A percentile compares a stretch with the other conserved stretches of the same genome.
phyloP scores from a whole-genome alignment of 441 rosid species.

The Pelargonium citronellum region DNA sequence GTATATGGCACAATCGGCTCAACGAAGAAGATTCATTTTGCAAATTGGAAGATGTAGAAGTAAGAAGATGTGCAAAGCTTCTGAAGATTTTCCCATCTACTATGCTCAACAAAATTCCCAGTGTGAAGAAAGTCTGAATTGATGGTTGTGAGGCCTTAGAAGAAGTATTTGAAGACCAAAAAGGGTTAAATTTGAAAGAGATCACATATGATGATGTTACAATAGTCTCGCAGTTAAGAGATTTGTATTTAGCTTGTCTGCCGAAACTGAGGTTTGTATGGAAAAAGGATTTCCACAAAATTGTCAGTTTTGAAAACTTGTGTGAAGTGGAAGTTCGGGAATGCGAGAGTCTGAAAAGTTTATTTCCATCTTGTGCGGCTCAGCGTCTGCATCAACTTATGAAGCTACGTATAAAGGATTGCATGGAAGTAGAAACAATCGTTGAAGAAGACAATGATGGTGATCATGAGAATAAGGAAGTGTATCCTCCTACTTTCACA shows the following conservation, averaged over 20 bases:
- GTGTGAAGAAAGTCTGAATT: too few species aligned
- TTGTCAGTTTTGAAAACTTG: neutral
- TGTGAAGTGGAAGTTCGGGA: neutral
- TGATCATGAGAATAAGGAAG: too few species aligned
- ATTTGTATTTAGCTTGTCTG: too few species aligned
- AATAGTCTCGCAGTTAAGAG: too few species aligned
- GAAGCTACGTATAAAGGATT: constrained; percentile 4
- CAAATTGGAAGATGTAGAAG: neutral
- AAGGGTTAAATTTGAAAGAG: too few species aligned
- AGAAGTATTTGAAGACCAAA: too few species aligned
- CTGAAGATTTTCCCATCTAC: too few species aligned
- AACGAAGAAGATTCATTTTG: neutral
- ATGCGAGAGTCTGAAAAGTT: neutral
- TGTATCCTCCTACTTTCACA: neutral
- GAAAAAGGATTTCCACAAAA: too few species aligned
- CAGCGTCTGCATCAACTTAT: constrained; percentile 14
- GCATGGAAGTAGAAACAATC: neutral
- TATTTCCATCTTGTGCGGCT: neutral
- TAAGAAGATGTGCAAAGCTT: neutral
- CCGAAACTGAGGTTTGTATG: too few species aligned
- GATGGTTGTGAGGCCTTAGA: too few species aligned
- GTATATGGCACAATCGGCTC: neutral
- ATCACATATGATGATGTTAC: too few species aligned
- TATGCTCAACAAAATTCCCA: too few species aligned
- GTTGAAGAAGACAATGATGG: neutral